Evolutionary conservation across 129 eudicot genomes (phyloP).

Genomic region (Ambrosia artemisiifolia): DNA sequence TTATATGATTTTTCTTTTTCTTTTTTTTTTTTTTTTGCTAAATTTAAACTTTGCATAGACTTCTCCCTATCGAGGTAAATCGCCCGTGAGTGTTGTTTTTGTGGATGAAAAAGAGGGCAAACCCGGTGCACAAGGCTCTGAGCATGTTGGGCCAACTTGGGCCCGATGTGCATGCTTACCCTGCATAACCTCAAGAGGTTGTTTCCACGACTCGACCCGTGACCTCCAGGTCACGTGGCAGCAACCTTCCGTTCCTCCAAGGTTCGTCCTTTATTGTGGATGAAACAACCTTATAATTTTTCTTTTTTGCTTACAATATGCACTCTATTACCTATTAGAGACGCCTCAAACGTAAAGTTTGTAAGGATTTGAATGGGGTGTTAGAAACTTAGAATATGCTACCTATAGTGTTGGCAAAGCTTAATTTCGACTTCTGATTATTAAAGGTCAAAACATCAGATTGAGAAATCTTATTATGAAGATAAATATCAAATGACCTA

Average conservation of each 20-base stretch:
- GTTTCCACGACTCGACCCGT: too few species aligned
- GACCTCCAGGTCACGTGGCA: too few species aligned
- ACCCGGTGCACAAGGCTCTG: too few species aligned
- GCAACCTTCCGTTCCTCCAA: background rate
- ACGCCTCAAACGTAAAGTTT: background rate
- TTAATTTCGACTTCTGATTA: background rate
- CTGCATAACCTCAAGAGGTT: too few species aligned
- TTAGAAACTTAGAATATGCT: background rate
- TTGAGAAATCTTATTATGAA: background rate
- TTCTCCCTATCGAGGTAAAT: background rate
- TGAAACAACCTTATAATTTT: background rate
- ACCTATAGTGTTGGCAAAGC: background rate
- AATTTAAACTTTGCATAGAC: constrained; percentile 13
- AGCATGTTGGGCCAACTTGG: too few species aligned
- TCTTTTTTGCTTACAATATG: too few species aligned
- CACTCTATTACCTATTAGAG: too few species aligned
- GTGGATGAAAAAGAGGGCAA: too few species aligned
- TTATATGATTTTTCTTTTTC: background rate
- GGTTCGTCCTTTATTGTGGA: background rate
- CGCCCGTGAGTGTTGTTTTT: background rate
- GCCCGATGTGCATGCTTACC: too few species aligned
- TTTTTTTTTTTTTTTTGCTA: background rate
- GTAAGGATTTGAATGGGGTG: background rate
- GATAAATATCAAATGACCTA: background rate
- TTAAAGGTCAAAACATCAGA: background rate